Evolutionary conservation across 208 protist species (phyloP), one percentile per base, ranked within the genome.

Genomic region (Crithidia bombi): DNA sequence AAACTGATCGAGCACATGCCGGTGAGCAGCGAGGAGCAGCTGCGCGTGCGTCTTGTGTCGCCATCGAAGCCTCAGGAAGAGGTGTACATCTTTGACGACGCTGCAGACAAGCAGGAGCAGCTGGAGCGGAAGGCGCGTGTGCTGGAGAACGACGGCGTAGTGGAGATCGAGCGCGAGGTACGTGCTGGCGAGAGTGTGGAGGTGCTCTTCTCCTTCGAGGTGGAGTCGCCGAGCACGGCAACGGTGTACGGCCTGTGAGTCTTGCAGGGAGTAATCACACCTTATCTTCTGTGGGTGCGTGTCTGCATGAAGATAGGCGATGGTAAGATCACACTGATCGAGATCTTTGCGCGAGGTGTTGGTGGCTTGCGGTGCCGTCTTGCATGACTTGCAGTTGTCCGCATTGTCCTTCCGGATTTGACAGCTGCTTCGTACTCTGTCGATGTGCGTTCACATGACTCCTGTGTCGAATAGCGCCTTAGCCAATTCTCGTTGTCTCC

Each of bases 1-100:
- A 75, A 75, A 28, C 35, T 75, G 15, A 49, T 75, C 23, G 69
- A 75, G 62, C 69, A 75, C 54, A 75, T 75, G 2, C 69, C 69
- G 0, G 39, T 64, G 32, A 75, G 69, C 69, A 68, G 47, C 56
- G 69, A 75, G 54, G 69, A 75, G 62, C 69, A 69, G 50, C 62
- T 75, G 61, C 69, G 58, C 33, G 69, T 75, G 52, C 69, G 69
- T 7, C 69, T 75, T 21, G 54, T 75, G 26, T 63, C 62, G 41
- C 69, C 69, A 15, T 49, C 26, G 47, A 61, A 64, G 44, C 69
- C 69, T 35, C 44, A 75, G 41, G 44, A 69, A 15, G 69, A 75
- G 41, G 54, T 75, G 46, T 75, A 65, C 51, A 75, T 75, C 35
- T 75, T 49, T 44, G 69, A 75, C 41, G 61, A 68, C 36, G 61